Evolutionary conservation across 1,139 yeast genomes (phyloP), one percentile per base, ranked within the genome.

Genomic region (Yamadazyma sp.): DNA sequence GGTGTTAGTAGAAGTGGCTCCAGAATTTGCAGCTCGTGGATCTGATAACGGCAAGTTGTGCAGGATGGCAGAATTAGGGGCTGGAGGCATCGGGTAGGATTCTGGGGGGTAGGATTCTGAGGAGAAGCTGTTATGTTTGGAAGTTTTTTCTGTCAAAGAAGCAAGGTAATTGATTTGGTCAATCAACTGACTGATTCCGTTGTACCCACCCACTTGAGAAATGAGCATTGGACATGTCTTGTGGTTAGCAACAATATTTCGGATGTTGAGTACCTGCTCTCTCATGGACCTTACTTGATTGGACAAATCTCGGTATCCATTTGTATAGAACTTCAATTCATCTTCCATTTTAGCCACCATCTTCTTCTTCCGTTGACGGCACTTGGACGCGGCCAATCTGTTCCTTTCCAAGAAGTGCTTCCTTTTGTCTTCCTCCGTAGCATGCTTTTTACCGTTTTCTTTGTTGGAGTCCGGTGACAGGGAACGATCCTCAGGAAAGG

Each of bases 281-380:
- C 83, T 66, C 39, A 86, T 61, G 34, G 71, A 73, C 15, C 69
- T 63, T 9, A 83, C 77, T 46, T 86, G 87, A 3, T 69, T 64
- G 14, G 81, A 75, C 40, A 89, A 64, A 36, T 79, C 79, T 30
- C 84, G 77, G 61, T 87, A 89, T 42, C 91, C 94, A 11, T 74
- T 61, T 16, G 87, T 75, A 59, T 81, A 87, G 51, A 77, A 83
- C 25, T 73, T 73, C 60, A 77, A 72, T 56, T 89, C 95, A 35
- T 75, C 80, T 59, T 91, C 95, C 78, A 92, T 83, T 50, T 83
- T 85, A 43, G 79, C 83, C 32, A 88, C 77, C 72, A 87, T 84
- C 58, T 87, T 91, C 66, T 94, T 92, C 73, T 92, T 94, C 39
- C 97, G 78, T 62, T 87, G 95, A 43, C 99, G 79, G 67, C 98